Base-by-base conservation (phyloP, 2,329 filamentous ascomycete species). In the Aspergillus sp. region DNA sequence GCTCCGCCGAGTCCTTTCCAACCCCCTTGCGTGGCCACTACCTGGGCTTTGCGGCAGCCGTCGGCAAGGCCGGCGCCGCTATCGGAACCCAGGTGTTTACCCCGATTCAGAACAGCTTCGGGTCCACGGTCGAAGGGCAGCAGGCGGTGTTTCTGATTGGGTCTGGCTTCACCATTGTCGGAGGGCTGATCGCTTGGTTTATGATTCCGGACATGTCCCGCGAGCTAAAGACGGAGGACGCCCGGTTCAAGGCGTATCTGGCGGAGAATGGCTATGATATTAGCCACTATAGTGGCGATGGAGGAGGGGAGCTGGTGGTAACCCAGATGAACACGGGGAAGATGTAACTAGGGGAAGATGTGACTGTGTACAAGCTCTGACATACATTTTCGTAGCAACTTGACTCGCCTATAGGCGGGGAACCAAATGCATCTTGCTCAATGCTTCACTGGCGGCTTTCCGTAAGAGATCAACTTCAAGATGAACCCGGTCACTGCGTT, bases 141-240 rank as follows among this genome's bases (percentile, higher is more conserved):
- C 68, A 71, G 34, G 65, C 58, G 0, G 64, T 64, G 0, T 72
- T 73, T 38, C 49, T 73, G 12, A 69, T 73, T 34, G 69, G 68
- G 0, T 61, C 64, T 1, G 67, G 53, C 0, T 72, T 74, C 45
- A 64, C 67, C 0, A 51, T 66, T 0, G 44, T 67, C 2, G 70
- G 69, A 5, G 64, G 59, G 0, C 24, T 68, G 2, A 52, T 68
- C 19, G 53, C 63, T 1, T 64, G 61, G 45, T 63, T 65, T 20
- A 45, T 72, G 4, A 65, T 71, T 20, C 67, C 67, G 0, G 60
- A 70, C 33, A 59, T 61, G 20, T 55, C 54, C 15, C 50, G 53
- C 1, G 55, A 59, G 24, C 48, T 70, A 15, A 64, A 67, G 29
- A 60, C 58, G 14, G 64, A 69, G 26, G 65, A 69, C 44, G 53